Conservation (phyloP, 2,329 filamentous ascomycete genomes). For the Colletotrichum lentis region DNA sequence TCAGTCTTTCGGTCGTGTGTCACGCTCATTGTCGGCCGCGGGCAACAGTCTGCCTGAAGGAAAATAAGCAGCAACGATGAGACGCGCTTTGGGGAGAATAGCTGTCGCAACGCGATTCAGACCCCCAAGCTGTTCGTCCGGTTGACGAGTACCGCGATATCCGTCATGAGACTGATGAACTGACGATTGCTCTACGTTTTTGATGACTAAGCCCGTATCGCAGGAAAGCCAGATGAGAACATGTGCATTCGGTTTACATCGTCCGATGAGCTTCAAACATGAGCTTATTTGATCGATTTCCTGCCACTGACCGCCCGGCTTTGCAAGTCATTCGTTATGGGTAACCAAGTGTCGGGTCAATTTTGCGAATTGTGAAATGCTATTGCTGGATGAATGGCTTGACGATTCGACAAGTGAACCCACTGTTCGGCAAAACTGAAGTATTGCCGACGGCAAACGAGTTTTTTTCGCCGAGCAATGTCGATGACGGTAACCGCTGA, state of each 20-base stretch:
- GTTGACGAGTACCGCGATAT: neutral
- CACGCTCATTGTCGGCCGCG: no score
- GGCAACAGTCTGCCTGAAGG: neutral
- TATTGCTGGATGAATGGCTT: neutral
- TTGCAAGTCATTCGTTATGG: neutral
- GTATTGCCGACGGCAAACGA: constrained; percentile 28
- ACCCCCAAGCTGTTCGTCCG: neutral
- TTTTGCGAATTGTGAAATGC: neutral
- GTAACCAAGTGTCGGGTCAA: neutral
- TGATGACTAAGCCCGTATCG: constrained; percentile 14
- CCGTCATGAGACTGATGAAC: neutral
- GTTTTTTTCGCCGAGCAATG: constrained; percentile 16
- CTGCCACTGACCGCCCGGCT: neutral
- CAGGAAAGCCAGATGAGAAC: neutral
- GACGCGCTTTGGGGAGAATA: no score
- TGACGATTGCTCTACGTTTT: neutral
- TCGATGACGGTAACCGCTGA: constrained; percentile 6
- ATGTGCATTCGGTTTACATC: neutral
- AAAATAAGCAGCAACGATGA: neutral
- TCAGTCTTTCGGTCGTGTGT: neutral
- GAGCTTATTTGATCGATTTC: neutral
- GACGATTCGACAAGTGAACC: neutral
- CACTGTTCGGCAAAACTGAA: neutral
- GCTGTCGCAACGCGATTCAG: neutral
- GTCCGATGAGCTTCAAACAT: neutral